Base-by-base conservation (phyloP, 169 alveolate genomes). In the Miamiensis avidus region DNA sequence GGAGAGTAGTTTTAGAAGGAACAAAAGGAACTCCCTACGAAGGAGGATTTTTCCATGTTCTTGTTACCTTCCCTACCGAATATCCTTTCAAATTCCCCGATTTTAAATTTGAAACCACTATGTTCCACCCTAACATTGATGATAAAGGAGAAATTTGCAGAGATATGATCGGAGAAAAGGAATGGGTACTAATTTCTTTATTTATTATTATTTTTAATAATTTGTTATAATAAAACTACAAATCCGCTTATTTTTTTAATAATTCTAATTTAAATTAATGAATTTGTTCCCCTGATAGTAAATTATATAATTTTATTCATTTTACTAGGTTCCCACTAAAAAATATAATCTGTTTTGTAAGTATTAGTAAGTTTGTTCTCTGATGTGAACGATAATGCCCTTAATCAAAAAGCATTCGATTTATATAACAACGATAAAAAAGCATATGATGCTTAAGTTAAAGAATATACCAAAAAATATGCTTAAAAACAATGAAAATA, bases 71-170 rank as follows among this genome's bases (percentile, higher is more conserved):
- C 77, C 99, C 99, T 26, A 99, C 97, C 76, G 95, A 98, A 76
- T 98, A 98, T 83, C 99, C 99, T n/a, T 98, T 95, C 86, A 98
- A 98, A 64, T 95, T 98, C 1, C 99, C 99, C 0, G 96, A 99
- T 25, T 97, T 98, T 33, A 99, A 99, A 0, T 98, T 98, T 88
- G 87, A 92, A 65, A 97, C 97, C 91, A 96, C 94, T 86, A 94
- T 97, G 31, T 93, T 95, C 75, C 99, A 97, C 84, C 99, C 99
- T 1, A 98, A 98, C 85, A 98, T 97, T 29, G 99, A 98, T 87
- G 99, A 97, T 11, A 49, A 20, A 49, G 69, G 69, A 49, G 69
- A 49, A 49, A 11, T 49, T 4, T 49, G 69, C 69, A 49, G 20
- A 49, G 69, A 49, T 11, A 49, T 49, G 69, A 49, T 49, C 4